A percentile compares a stretch with the other conserved stretches of the same genome.
phyloP scores from a whole-genome alignment of 2,329 filamentous ascomycete genomes.

The Elsinoe ampelina region DNA sequence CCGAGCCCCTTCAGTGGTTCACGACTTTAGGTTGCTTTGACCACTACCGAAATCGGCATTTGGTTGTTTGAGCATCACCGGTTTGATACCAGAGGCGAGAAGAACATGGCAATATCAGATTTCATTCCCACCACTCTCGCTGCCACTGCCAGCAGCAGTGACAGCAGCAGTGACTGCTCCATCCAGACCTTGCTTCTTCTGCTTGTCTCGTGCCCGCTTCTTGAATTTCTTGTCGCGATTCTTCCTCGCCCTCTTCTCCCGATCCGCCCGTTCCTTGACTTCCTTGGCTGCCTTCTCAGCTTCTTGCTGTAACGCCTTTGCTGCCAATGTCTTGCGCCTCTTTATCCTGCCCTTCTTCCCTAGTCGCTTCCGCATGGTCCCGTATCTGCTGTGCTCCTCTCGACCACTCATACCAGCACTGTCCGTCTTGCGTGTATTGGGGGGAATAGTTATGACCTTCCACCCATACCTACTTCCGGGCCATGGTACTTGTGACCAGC shows the following conservation, averaged over 20 bases:
- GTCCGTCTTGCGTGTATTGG: constrained; percentile 12
- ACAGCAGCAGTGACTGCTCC: background rate
- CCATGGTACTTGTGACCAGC: constrained; percentile 16
- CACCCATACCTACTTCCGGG: constrained; percentile 21
- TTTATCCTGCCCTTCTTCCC: constrained; percentile 27
- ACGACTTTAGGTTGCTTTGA: background rate
- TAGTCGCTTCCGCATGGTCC: constrained; percentile 21
- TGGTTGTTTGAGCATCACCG: background rate
- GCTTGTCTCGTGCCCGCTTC: constrained; percentile 27
- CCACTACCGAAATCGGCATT: constrained; percentile 1
- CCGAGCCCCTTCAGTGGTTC: background rate
- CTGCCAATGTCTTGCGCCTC: constrained; percentile 14
- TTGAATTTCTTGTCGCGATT: constrained; percentile 31
- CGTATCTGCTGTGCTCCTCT: background rate
- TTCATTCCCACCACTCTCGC: background rate
- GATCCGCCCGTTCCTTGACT: constrained; percentile 23
- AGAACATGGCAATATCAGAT: background rate
- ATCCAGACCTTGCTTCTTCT: constrained; percentile 21
- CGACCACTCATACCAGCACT: background rate
- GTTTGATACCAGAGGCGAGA: background rate
- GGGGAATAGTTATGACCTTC: constrained; percentile 21
- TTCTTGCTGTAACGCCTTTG: constrained; percentile 17
- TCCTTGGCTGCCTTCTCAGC: constrained; percentile 21
- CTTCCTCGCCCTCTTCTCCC: constrained; percentile 25
- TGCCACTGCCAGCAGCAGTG: background rate